Base-by-base conservation (phyloP, 192 early-diverging fungal species). In the Coemansia sp. region DNA sequence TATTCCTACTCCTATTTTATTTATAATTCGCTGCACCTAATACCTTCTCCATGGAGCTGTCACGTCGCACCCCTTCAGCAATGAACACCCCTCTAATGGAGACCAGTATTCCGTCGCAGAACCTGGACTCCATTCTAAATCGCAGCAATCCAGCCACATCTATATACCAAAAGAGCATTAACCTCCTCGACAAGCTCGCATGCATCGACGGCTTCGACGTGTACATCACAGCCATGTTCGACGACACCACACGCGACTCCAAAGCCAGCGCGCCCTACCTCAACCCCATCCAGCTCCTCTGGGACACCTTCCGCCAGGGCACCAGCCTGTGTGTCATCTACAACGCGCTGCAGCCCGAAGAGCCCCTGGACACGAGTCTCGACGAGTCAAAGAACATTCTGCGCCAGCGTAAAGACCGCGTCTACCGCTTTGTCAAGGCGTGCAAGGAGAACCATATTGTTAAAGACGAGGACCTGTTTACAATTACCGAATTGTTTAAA, bases 401-500 rank as follows among this genome's bases (percentile, higher is more conserved):
- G 49, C 90, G 91, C 34, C 79, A 85, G 57, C 88, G 86, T 70
- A 94, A 98, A 67, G 86, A 88, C 46, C 84, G 81, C 19, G 89
- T 96, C 43, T 94, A 88, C 73, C 81, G 85, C 53, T 98, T 98
- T 77, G 61, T 96, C 24, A 87, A 89, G 53, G 87, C 87, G n/a
- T 94, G 93, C 78, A 87, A 89, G 50, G 80, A 85, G 34, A 84
- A 93, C 63, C 80, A 89, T 1, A 64, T 91, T 48, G 80, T 86
- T n/a, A 78, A 74, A 27, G 85, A 94, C 37, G 87, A 93, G 48
- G 81, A 89, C 58, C 68, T 91, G 22, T 92, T 95, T 71, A 84
- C 88, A 39, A 86, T 97, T 49, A 83, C 91, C 7, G 93, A 94
- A 50, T 74, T 96, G 33, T 93, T 88, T 70, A 87, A 90, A 55